A percentile compares a stretch with the other conserved stretches of the same genome.
Evolutionary conservation across 1,284 basidiomycete genomes (phyloP).

Genomic region (Moesziomyces antarcticus): DNA sequence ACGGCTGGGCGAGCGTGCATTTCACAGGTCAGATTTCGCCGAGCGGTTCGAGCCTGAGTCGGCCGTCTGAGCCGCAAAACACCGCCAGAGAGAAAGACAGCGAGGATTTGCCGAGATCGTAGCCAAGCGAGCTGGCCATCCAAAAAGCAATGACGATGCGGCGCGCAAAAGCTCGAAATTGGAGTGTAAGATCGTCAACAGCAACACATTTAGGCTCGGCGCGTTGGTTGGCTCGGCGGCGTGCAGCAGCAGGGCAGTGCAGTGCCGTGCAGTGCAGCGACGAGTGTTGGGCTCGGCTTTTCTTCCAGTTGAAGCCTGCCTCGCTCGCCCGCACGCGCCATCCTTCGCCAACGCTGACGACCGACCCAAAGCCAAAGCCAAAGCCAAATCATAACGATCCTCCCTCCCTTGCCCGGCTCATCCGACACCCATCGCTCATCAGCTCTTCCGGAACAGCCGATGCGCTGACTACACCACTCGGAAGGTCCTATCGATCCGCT

Average conservation of each 20-base stretch:
- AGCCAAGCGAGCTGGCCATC: background rate
- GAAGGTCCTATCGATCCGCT: too few relatives aligned
- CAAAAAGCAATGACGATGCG: background rate
- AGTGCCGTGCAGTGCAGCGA: too few relatives aligned
- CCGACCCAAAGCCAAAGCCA: constrained; percentile 10
- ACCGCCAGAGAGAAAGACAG: background rate
- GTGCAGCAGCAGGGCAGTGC: too few relatives aligned
- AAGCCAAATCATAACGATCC: constrained; percentile 20
- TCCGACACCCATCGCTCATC: too few relatives aligned
- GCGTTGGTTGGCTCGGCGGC: too few relatives aligned
- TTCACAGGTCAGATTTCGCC: constrained; percentile 2
- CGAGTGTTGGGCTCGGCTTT: background rate
- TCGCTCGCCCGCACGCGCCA: background rate
- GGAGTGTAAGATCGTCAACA: background rate
- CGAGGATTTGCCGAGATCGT: background rate
- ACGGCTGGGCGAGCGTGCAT: constrained; percentile 4
- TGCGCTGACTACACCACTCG: too few relatives aligned
- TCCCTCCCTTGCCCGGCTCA: too few relatives aligned
- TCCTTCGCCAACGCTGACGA: background rate
- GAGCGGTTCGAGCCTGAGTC: background rate
- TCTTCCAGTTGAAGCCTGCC: background rate
- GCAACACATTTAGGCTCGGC: background rate
- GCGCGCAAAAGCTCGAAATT: background rate
- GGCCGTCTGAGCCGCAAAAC: too few relatives aligned
- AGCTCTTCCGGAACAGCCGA: too few relatives aligned